These are phyloP conservation scores for Brassica juncea DNA, from an alignment of 345 rosid genomes.

Conservation along the genomic window DNA sequence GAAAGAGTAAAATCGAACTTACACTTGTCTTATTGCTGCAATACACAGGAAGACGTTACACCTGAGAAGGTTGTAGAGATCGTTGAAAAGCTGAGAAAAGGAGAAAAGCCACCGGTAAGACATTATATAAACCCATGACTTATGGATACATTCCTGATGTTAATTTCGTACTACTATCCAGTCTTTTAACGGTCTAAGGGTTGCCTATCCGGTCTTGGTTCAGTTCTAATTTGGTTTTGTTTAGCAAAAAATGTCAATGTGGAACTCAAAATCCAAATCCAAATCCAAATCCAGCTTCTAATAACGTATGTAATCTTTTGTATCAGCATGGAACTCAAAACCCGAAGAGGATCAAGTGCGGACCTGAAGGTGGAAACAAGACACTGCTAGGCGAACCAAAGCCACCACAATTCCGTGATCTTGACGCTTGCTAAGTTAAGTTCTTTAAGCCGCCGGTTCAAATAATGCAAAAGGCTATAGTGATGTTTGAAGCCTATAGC, in stretches of 20 bases:
- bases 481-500: constrained; percentile 26
- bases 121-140: not conserved
- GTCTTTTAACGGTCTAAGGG: too few relatives aligned
- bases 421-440: constrained; percentile 73
- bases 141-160: constrained; percentile 5
- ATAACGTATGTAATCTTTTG: not conserved
- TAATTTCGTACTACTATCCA: not conserved
- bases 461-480: constrained; percentile 48
- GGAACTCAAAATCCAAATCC: not conserved
- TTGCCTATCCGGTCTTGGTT: not conserved
- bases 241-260: not conserved
- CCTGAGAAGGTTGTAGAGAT: constrained; percentile 89
- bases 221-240: not conserved
- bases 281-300: not conserved
- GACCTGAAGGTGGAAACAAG: constrained; percentile 95
- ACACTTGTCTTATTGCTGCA: constrained; percentile 29
- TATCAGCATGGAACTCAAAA: constrained; percentile 92
- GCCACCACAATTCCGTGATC: constrained; percentile 90
- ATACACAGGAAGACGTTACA: constrained; percentile 92
- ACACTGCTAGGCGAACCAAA: constrained; percentile 78
- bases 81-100: constrained; percentile 81
- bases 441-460: constrained; percentile 30
- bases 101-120: constrained; percentile 89
- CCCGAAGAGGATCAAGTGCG: constrained; percentile 73
- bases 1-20: not conserved